Percentiles rank a stretch among this genome's conserved stretches.
Evolutionary conservation across 1,139 yeast genomes (phyloP).

Genomic region (Diutina siamensis): DNA sequence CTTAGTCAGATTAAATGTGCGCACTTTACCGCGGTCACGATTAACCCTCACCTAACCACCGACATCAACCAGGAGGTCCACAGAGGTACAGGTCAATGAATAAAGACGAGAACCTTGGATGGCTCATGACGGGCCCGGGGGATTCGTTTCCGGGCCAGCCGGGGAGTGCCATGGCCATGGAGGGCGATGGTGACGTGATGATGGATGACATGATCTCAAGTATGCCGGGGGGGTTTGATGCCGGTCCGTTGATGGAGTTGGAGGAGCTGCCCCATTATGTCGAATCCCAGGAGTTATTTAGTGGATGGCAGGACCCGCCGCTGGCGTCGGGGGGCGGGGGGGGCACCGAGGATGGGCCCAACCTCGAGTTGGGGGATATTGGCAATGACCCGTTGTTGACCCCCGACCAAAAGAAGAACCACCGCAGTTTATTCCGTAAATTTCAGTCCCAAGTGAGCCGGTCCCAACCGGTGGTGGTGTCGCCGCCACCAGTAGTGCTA

Average conservation of each 20-base stretch:
- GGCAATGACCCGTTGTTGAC: background rate
- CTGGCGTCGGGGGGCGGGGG: too few relatives aligned
- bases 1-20: too few relatives aligned
- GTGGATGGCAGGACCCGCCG: background rate
- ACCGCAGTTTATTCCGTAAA: background rate
- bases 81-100: too few relatives aligned
- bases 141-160: background rate
- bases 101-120: slow-evolving; percentile 1
- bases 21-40: background rate
- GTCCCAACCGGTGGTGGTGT: background rate
- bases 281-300: slow-evolving; percentile 11
- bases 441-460: background rate
- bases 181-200: slow-evolving; percentile 3
- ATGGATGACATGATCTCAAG: background rate
- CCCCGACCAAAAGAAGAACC: background rate
- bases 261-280: slow-evolving; percentile 30
- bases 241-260: slow-evolving; percentile 18
- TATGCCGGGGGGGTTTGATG: background rate
- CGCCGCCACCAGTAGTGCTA: background rate
- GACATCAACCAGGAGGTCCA: too few relatives aligned
- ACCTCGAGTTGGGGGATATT: background rate
- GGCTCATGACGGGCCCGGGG: background rate
- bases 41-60: background rate
- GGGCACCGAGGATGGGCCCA: too few relatives aligned
- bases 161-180: background rate